These are phyloP conservation scores for Ilyonectria robusta DNA, from an alignment of 2,329 filamentous ascomycete genomes.

Conservation along the genomic window DNA sequence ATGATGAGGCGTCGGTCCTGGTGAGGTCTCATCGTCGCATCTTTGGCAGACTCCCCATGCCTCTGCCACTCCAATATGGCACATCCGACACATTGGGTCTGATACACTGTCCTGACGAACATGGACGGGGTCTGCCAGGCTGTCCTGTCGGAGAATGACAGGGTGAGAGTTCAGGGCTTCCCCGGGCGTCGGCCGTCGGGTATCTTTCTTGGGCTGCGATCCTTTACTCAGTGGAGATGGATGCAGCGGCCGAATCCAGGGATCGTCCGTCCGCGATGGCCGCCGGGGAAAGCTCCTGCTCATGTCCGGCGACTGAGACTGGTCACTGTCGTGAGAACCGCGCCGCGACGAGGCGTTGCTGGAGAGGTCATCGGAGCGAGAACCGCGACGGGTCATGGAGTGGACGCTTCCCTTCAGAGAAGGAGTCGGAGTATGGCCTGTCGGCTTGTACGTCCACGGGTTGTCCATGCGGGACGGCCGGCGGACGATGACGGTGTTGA, in stretches of 20 bases:
- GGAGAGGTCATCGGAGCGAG: neutral
- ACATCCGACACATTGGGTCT: conserved; percentile 41
- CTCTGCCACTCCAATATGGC: conserved; percentile 43
- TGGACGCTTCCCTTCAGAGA: neutral
- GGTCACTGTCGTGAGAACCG: neutral
- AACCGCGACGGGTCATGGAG: neutral
- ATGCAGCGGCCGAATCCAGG: neutral
- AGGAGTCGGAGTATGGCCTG: neutral
- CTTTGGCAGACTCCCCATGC: conserved; percentile 40
- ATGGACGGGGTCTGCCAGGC: conserved; percentile 39
- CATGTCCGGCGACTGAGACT: neutral
- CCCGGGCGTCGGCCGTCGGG: conserved; percentile 35
- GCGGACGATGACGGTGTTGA: conserved; percentile 30
- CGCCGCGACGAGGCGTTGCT: conserved; percentile 10
- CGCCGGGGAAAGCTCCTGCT: neutral
- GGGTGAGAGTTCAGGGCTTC: conserved; percentile 30
- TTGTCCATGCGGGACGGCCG: conserved; percentile 19
- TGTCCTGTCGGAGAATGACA: conserved; percentile 43
- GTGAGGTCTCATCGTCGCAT: conserved; percentile 41
- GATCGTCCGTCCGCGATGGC: conserved; percentile 2
- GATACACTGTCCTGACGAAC: conserved; percentile 43
- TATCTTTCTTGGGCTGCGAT: conserved; percentile 12
- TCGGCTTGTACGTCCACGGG: neutral
- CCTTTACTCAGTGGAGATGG: conserved; percentile 13
- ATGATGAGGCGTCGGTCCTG: conserved; percentile 7